Evolutionary conservation across 78 protist genomes (phyloP), one percentile per base, ranked within the genome.

Genomic region (Salpingoeca rosetta): DNA sequence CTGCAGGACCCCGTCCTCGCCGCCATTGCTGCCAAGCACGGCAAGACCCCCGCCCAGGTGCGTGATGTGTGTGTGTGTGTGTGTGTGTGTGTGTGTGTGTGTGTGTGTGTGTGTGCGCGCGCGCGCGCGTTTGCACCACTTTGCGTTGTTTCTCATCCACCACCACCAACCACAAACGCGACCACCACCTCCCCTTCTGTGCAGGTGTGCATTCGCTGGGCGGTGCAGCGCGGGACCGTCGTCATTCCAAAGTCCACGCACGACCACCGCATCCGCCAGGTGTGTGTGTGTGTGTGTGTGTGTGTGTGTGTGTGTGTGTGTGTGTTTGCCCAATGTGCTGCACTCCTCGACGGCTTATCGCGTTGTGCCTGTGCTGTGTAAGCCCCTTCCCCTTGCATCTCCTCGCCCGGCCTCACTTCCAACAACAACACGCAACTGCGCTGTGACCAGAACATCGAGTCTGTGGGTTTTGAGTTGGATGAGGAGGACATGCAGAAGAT

Each of bases 241-340:
- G 89, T 75, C 45, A 73, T 89, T n/a, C 88, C 92, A 24, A 89
- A 89, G 89, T 74, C 85, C 10, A 42, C n/a, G 37, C 22, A 45
- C 26, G 38, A n/a, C 27, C 0, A 28, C 26, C 84, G 89, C 80
- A 42, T 89, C 74, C 28, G 3, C n/a, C n/a, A 37, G 84, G 36
- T 35, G 88, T 88, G 43, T 22, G 38, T 39, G 75, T 22, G 31
- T 40, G 40, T 12, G 27, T 74, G 76, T 77, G 44, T 37, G 88
- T 80, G 3, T 3, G 0, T 44, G 57, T 89, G 36, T 0, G 3
- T 3, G 37, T 39, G 12, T 56, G 40, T 7, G 86, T 42, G 40
- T 3, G 31, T 35, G 80, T 41, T 10, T 3, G 24, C 42, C 43
- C 37, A 1, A 26, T 37, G 17, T 2, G 17, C 26, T 41, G 31